Evolutionary conservation across 257 asterid species (phyloP).

Genomic region (Henckelia pumila): DNA sequence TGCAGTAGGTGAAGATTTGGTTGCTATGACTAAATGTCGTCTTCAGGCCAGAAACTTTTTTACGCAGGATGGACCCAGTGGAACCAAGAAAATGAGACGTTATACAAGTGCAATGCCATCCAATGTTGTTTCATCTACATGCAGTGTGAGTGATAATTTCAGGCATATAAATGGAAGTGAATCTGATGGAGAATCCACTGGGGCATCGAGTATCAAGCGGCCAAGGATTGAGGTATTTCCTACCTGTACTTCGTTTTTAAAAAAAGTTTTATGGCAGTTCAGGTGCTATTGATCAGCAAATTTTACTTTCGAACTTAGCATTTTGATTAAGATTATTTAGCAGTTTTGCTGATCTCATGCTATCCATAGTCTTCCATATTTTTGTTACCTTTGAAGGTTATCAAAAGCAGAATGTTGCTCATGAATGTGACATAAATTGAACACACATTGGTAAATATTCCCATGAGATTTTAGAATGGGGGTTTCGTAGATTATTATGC

Average conservation of each 20-base stretch:
- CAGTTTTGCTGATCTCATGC: not conserved
- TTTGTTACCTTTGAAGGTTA: not conserved
- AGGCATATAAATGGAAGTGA: slow-evolving; percentile 61
- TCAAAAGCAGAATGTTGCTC: not conserved
- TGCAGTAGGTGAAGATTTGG: slow-evolving; percentile 97
- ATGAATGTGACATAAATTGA: not conserved
- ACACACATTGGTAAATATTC: too few species aligned
- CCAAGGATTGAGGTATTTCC: slow-evolving; percentile 64
- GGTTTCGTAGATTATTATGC: too few species aligned
- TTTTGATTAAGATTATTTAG: slow-evolving; percentile 1
- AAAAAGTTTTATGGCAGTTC: slow-evolving; percentile 14
- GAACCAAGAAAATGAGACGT: slow-evolving; percentile 86
- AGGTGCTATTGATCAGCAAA: slow-evolving; percentile 15
- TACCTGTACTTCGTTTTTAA: slow-evolving; percentile 9
- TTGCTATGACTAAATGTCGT: slow-evolving; percentile 93
- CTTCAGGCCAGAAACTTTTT: slow-evolving; percentile 79
- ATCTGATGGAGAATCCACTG: slow-evolving; percentile 89
- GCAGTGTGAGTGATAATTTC: slow-evolving; percentile 65
- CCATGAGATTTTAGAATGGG: not conserved
- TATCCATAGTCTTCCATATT: not conserved
- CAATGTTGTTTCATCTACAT: slow-evolving; percentile 71
- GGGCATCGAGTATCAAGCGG: slow-evolving; percentile 61
- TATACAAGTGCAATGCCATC: slow-evolving; percentile 76
- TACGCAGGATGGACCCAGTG: slow-evolving; percentile 78
- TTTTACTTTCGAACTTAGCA: slow-evolving; percentile 3